A percentile compares a stretch with the other conserved stretches of the same genome.
phyloP scores from a whole-genome alignment of 805 yeast species.

The Torulaspora maleeae region DNA sequence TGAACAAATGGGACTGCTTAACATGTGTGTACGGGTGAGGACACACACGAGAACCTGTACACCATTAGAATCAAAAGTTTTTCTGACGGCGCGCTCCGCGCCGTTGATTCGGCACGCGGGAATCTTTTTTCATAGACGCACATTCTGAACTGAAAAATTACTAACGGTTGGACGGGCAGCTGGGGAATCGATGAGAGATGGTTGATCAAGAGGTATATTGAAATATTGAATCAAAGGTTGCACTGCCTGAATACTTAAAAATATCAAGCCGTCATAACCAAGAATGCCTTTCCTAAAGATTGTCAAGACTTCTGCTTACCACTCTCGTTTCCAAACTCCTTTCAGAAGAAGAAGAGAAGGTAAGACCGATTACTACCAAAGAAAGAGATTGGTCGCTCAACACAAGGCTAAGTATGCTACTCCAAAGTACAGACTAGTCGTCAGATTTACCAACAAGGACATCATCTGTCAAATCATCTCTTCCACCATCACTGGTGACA shows the following conservation, averaged over 20 bases:
- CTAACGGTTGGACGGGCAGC: neutral
- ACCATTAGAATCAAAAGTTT: neutral
- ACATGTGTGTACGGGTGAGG: neutral
- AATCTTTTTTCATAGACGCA: neutral
- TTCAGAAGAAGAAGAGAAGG: conserved; percentile 99
- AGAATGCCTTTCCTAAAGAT: conserved; percentile 12
- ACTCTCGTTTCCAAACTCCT: conserved; percentile 99
- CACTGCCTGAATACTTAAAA: neutral
- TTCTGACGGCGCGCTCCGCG: conserved; percentile 5
- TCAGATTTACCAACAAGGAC: conserved; percentile 99
- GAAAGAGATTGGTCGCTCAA: conserved; percentile 99
- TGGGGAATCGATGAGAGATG: no score
- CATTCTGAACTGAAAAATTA: neutral
- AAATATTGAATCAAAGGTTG: neutral
- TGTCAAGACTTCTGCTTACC: conserved; percentile 86
- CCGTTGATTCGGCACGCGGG: neutral
- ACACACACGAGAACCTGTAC: neutral
- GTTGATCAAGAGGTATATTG: no score
- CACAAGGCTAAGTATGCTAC: conserved; percentile 99
- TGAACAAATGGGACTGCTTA: neutral
- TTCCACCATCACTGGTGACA: conserved; percentile 94
- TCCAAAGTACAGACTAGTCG: conserved; percentile 99
- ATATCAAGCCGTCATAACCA: neutral
- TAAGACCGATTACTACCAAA: conserved; percentile 99
- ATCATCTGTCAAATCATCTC: conserved; percentile 97